These are phyloP conservation scores for Fusarium tuaranense DNA, from an alignment of 2,329 filamentous ascomycete genomes.

Conservation along the genomic window DNA sequence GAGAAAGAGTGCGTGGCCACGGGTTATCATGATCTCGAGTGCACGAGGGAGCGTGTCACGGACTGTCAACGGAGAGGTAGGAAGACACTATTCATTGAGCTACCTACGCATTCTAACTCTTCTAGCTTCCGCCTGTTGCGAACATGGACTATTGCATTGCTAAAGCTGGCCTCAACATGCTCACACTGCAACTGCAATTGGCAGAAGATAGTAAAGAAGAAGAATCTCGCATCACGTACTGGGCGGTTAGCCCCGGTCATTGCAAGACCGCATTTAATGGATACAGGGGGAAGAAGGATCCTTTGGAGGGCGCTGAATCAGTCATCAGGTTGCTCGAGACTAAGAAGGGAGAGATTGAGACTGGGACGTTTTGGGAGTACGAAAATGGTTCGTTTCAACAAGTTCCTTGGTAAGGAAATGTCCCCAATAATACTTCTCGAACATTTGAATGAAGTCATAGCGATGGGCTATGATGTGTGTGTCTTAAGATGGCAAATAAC, in stretches of 20 bases:
- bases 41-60: conserved; percentile 8
- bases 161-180: conserved; percentile 15
- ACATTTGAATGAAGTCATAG: background rate
- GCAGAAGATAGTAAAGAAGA: background rate
- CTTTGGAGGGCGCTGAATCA: conserved; percentile 1
- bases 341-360: background rate
- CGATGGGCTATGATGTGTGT: background rate
- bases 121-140: conserved; percentile 13
- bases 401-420: conserved; percentile 10
- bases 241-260: conserved; percentile 13
- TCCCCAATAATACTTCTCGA: background rate
- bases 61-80: background rate
- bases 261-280: conserved; percentile 23
- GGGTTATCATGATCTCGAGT: conserved; percentile 21
- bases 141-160: conserved; percentile 20
- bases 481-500: background rate
- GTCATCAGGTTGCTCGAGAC: conserved; percentile 7
- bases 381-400: background rate
- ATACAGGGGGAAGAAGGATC: background rate
- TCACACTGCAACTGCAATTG: background rate
- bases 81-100: rapidly evolving
- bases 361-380: conserved; percentile 19
- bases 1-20: background rate
- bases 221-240: background rate
- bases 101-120: background rate